Evolutionary conservation across 164 flowering plant genomes (phyloP).

Genomic region (Chimonanthus praecox): DNA sequence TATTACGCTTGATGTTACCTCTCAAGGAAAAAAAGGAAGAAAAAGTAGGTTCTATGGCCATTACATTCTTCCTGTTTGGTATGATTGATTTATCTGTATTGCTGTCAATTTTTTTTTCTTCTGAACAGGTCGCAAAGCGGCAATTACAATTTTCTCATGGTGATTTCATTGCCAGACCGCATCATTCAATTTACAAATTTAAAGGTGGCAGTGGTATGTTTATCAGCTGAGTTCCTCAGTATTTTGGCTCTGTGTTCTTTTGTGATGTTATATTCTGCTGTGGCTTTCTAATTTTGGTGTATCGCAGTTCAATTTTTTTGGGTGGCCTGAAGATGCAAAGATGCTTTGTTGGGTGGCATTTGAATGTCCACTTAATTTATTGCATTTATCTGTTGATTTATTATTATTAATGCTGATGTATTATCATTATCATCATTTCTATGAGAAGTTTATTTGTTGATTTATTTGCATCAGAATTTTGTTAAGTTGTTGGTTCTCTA

Average conservation of each 20-base stretch:
- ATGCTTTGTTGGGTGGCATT: neutral
- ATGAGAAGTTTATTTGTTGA: no score
- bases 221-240: neutral
- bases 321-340: neutral
- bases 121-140: slow-evolving; percentile 9
- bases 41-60: neutral
- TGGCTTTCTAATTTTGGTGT: neutral
- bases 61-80: neutral
- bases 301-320: neutral
- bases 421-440: no score
- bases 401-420: no score
- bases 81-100: neutral
- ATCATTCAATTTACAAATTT: slow-evolving; percentile 19
- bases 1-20: neutral
- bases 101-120: neutral
- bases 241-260: neutral
- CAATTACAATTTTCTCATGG: neutral
- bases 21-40: no score
- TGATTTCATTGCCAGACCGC: slow-evolving; percentile 12
- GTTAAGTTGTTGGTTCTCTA: no score
- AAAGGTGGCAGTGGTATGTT: slow-evolving; percentile 38
- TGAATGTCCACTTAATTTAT: neutral
- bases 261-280: neutral
- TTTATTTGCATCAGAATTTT: no score
- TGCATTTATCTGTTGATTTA: neutral